These are phyloP conservation scores for Xylariaceae sp. DNA, from an alignment of 2,329 filamentous ascomycete species.

Conservation along the genomic window DNA sequence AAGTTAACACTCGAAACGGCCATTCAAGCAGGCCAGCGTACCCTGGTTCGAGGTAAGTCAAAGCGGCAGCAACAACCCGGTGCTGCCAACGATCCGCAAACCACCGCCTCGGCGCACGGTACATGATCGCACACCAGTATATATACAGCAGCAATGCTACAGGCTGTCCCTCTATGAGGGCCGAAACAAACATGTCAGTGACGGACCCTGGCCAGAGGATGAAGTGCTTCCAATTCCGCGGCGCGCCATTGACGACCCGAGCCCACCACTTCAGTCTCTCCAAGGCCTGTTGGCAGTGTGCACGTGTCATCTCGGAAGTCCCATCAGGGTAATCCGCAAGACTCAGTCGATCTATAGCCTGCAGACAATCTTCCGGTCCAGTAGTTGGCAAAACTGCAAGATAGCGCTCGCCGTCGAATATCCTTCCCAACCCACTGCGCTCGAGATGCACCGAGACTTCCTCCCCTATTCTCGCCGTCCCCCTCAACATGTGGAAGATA, in stretches of 20 bases:
- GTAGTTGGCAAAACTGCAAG: background rate
- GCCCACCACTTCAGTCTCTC: slow-evolving; percentile 20
- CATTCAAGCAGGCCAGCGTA: slow-evolving; percentile 12
- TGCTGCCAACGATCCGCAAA: slow-evolving; percentile 23
- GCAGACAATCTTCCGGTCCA: background rate
- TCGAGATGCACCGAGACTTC: slow-evolving; percentile 17
- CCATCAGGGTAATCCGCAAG: background rate
- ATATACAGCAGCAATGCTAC: slow-evolving; percentile 22
- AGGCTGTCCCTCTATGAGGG: slow-evolving; percentile 17
- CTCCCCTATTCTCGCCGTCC: slow-evolving; percentile 14
- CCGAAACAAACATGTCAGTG: slow-evolving; percentile 18
- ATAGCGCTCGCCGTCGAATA: slow-evolving; percentile 3
- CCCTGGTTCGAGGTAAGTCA: slow-evolving; percentile 13
- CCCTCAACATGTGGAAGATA: slow-evolving; percentile 21
- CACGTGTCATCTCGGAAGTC: slow-evolving; percentile 8
- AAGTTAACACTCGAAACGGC: background rate
- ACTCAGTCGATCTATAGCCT: slow-evolving; percentile 4
- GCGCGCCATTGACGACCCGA: slow-evolving; percentile 10
- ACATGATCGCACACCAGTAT: slow-evolving; percentile 27
- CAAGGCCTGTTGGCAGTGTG: slow-evolving; percentile 16
- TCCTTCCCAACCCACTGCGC: slow-evolving; percentile 9
- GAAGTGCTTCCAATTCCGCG: slow-evolving; percentile 22
- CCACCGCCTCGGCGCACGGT: slow-evolving; percentile 23
- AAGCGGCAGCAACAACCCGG: slow-evolving; percentile 17
- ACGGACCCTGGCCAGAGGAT: slow-evolving; percentile 23